Percentiles rank a stretch among this genome's conserved stretches.
These are phyloP conservation scores for Carpinus viminea DNA, from an alignment of 306 rosid genomes.

Conservation along the genomic window DNA sequence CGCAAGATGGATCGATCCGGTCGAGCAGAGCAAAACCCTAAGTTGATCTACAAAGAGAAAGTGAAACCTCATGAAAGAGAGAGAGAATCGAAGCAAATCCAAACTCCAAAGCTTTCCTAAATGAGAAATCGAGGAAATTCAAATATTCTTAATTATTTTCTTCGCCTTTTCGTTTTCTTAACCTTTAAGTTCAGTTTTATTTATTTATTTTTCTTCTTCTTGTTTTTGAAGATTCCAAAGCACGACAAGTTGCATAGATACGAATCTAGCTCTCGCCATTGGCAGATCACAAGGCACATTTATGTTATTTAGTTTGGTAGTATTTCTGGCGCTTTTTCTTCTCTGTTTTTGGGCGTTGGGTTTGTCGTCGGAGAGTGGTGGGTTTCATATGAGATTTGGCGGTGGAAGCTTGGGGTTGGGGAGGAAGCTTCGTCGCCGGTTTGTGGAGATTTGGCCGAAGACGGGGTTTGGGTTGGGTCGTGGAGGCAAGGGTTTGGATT, in stretches of 20 bases:
- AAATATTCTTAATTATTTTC: neutral
- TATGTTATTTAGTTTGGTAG: no score
- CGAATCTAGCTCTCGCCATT: neutral
- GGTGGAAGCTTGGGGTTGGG: no score
- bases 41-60: conserved; percentile 31
- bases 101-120: neutral
- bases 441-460: no score
- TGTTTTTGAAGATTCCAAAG: neutral
- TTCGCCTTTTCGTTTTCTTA: neutral
- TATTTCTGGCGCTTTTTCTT: no score
- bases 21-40: conserved; percentile 56
- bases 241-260: neutral
- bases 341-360: no score
- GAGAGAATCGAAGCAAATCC: conserved; percentile 25
- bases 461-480: no score
- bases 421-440: no score
- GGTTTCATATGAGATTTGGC: no score
- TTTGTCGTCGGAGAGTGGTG: no score
- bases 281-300: no score
- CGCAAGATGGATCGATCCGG: conserved; percentile 37
- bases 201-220: neutral
- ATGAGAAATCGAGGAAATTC: neutral
- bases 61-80: neutral
- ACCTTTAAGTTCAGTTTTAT: neutral
- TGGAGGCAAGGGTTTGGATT: no score